Conservation (phyloP, 352 stramenopile genomes). For the Globisporangium mamillatum region DNA sequence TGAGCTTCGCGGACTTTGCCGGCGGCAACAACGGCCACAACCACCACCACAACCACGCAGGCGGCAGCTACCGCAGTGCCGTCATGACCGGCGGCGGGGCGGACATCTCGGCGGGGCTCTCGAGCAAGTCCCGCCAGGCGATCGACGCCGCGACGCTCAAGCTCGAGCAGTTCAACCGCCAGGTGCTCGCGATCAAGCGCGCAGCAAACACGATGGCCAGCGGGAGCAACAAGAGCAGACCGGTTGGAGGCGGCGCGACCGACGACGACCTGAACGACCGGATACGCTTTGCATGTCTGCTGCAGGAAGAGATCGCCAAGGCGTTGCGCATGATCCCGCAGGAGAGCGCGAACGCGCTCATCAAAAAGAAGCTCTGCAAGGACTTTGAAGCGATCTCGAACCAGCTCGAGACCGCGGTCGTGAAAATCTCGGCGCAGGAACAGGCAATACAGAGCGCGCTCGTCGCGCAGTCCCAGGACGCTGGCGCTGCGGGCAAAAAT, state of each 20-base stretch:
- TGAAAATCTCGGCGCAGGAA: conserved; percentile 62
- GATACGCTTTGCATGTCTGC: conserved; percentile 78
- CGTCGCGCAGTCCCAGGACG: conserved; percentile 19
- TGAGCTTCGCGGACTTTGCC: conserved; percentile 73
- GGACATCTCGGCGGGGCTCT: conserved; percentile 17
- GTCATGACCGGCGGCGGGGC: conserved; percentile 12
- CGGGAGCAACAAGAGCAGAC: conserved; percentile 6
- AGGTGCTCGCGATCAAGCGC: conserved; percentile 79
- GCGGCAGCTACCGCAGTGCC: conserved; percentile 15
- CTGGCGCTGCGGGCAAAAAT: conserved; percentile 15
- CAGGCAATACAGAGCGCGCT: conserved; percentile 57
- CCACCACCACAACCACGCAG: not conserved
- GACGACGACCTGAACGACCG: conserved; percentile 82
- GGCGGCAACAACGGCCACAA: conserved; percentile 12
- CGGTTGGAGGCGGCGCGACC: conserved; percentile 19
- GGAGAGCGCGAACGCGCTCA: conserved; percentile 57
- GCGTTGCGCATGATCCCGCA: conserved; percentile 52
- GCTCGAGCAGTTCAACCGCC: conserved; percentile 81
- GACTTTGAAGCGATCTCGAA: conserved; percentile 78
- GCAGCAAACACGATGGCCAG: conserved; percentile 21
- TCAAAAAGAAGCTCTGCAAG: conserved; percentile 81
- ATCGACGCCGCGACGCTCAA: conserved; percentile 73
- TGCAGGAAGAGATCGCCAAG: conserved; percentile 82
- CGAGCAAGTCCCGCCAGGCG: conserved; percentile 44
- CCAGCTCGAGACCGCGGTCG: conserved; percentile 64